Base-by-base conservation (phyloP, 768 basidiomycete species). In the Pleurotus cornucopiae region DNA sequence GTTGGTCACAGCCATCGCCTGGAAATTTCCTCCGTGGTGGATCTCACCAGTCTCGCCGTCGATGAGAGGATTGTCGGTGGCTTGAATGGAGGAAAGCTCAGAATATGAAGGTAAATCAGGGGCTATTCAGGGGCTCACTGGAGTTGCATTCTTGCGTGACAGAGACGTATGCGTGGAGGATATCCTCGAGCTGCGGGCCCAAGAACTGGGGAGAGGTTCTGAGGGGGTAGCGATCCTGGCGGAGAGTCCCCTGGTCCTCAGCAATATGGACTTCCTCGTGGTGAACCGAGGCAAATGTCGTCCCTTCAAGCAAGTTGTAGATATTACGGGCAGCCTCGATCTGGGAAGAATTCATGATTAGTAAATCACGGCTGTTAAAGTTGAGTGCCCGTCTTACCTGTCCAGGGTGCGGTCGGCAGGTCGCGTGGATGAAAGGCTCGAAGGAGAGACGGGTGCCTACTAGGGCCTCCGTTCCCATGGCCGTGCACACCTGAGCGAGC, bases 21-120 rank as follows among this genome's bases (percentile, higher is more conserved):
- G 91, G 82, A 94, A 94, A 67, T 94, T 94, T 13, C 92, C 92
- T 26, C 90, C 92, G 55, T 92, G 80, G 67, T 92, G 88, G 16
- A 92, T 75, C 51, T 71, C 73, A 2, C 83, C 83, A 4, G 80
- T 81, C 61, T 84, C 77, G 41, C 77, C 77, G 58, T 94, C 88
- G 39, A 93, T 75, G 6, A 94, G 79, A 1, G 92, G 92, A 65
- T 94, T 94, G 66, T 94, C 92, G 3, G 92, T 94, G 16, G 92
- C 86, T 89, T 54, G 45, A 58, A 39, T 47, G 43, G n/a, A 41
- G 14, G 6, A 46, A 12, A 13, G 39, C 30, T 6, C 1, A 25
- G 46, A 6, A 20, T n/a, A 18, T 3, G 11, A 23, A 54, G 30
- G 7, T 2, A 34, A 34, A 34, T 34, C 30, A 34, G 30, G 30